Conservation (phyloP, 306 rosid genomes). For the Styphnolobium japonicum region DNA sequence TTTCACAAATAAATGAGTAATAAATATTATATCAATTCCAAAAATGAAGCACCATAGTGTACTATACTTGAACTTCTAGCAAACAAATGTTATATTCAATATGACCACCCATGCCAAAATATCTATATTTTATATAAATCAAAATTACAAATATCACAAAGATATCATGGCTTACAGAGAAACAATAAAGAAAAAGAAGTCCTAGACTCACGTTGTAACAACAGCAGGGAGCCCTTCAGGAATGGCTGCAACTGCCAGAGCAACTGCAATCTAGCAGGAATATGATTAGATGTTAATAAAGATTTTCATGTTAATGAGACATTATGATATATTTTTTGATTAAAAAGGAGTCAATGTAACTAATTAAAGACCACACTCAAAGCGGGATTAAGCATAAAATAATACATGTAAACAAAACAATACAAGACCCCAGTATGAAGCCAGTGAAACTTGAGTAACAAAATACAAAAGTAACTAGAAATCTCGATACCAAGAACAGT, state of each 20-base stretch:
- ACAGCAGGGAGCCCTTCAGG: conserved; percentile 99
- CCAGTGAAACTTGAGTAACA: conserved; percentile 17
- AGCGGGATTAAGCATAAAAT: background rate
- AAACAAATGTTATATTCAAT: conserved; percentile 7
- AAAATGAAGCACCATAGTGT: background rate
- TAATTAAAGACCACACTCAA: background rate
- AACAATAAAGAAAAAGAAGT: conserved; percentile 22
- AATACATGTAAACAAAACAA: conserved; percentile 13
- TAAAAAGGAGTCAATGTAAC: background rate
- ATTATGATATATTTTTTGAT: conserved; percentile 3
- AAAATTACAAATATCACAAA: conserved; percentile 3
- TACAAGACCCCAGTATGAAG: conserved; percentile 18
- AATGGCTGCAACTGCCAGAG: conserved; percentile 98
- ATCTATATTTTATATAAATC: background rate
- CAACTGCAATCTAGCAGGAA: conserved; percentile 87
- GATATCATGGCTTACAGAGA: background rate
- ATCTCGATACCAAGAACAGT: conserved; percentile 6
- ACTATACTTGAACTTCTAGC: background rate
- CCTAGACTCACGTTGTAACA: conserved; percentile 83
- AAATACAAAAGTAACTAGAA: conserved; percentile 8
- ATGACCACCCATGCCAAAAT: conserved; percentile 13
- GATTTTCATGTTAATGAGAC: conserved; percentile 19
- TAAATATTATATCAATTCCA: conserved; percentile 4
- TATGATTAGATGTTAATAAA: conserved; percentile 25
- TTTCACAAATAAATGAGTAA: conserved; percentile 2